phyloP scores from a whole-genome alignment of 208 protist species.

The Tritrichomonas musculus region DNA sequence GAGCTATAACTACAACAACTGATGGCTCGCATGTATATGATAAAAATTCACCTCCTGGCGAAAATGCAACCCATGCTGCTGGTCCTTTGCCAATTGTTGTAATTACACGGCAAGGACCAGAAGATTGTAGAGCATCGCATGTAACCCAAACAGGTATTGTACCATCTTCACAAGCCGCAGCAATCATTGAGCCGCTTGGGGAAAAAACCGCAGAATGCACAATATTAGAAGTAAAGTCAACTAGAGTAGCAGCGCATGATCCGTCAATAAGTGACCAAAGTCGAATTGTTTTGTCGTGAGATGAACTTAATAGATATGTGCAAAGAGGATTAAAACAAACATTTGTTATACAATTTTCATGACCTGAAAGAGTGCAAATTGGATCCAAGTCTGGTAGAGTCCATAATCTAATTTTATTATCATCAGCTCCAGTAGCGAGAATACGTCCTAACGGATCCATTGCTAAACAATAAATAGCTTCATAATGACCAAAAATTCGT shows the following conservation, averaged over 20 bases:
- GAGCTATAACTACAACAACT: neutral
- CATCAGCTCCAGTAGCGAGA: neutral
- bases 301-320: neutral
- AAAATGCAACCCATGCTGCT: neutral
- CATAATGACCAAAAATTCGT: neutral
- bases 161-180: constrained; percentile 9
- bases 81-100: neutral
- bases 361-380: neutral
- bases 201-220: neutral
- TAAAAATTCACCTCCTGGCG: constrained; percentile 14
- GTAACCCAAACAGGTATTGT: neutral
- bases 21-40: neutral
- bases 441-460: neutral
- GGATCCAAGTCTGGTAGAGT: neutral
- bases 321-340: constrained; percentile 3
- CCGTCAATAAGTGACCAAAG: neutral
- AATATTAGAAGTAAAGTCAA: neutral
- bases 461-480: neutral
- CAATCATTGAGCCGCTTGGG: neutral
- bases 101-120: neutral
- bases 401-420: neutral
- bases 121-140: neutral
- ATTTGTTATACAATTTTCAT: neutral
- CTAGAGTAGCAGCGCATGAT: neutral
- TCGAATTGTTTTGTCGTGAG: constrained; percentile 11